phyloP scores from a whole-genome alignment of 75 land plant species.

The Cunninghamia lanceolata region DNA sequence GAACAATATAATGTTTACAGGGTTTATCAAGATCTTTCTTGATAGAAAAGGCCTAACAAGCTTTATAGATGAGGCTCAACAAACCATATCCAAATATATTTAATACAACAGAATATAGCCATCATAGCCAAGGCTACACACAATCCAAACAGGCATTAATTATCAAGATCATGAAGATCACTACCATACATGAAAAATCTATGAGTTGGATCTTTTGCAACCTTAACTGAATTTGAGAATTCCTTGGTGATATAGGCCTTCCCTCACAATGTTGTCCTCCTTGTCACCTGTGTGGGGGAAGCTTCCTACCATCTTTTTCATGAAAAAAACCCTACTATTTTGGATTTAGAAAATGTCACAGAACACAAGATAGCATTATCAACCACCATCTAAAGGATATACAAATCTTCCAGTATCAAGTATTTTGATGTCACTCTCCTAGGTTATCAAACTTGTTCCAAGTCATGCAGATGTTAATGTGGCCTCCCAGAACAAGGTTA shows the following conservation, averaged over 20 bases:
- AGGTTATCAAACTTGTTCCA: not conserved
- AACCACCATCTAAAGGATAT: not conserved
- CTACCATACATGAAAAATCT: not conserved
- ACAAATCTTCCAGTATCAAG: not conserved
- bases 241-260: no score
- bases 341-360: no score
- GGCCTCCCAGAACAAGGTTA: not conserved
- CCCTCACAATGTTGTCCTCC: no score
- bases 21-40: not conserved
- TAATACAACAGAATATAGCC: no score
- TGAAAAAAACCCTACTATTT: no score
- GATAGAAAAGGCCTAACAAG: not conserved
- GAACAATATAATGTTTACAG: not conserved
- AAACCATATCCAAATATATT: not conserved
- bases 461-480: not conserved
- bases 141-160: not conserved
- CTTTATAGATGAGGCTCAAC: not conserved
- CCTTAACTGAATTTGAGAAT: no score
- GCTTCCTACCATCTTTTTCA: no score
- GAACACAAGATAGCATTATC: no score
- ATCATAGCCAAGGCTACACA: no score
- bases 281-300: no score
- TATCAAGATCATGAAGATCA: no score
- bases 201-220: no score
- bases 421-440: not conserved